These are phyloP conservation scores for Cryptococcus neoformans DNA, from an alignment of 1,284 basidiomycete species.

Conservation along the genomic window DNA sequence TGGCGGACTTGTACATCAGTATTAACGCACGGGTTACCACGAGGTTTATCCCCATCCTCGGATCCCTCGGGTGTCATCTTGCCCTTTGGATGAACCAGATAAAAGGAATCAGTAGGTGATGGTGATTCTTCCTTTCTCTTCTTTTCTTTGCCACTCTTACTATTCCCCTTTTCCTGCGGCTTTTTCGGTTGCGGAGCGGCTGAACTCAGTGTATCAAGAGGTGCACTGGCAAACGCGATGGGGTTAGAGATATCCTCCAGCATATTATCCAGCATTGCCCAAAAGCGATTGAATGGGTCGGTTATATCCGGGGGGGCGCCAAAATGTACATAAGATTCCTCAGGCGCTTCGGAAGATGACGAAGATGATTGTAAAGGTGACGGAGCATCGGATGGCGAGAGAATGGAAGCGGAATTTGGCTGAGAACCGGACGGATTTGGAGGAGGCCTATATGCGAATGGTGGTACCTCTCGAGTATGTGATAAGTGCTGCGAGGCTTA, in stretches of 20 bases:
- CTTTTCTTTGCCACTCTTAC: slow-evolving; percentile 4
- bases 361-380: slow-evolving; percentile 38
- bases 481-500: background rate
- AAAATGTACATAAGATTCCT: slow-evolving; percentile 36
- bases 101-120: slow-evolving; percentile 37
- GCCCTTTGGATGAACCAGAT: slow-evolving; percentile 21
- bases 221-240: slow-evolving; percentile 43
- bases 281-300: slow-evolving; percentile 50
- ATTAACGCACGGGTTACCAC: no score
- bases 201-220: slow-evolving; percentile 16
- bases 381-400: slow-evolving; percentile 3
- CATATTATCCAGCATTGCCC: slow-evolving; percentile 49
- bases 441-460: slow-evolving; percentile 34
- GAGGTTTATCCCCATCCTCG: background rate
- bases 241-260: slow-evolving; percentile 48
- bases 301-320: slow-evolving; percentile 34
- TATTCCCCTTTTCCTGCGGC: slow-evolving; percentile 1
- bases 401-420: background rate
- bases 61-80: background rate
- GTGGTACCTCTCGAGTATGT: slow-evolving; percentile 22
- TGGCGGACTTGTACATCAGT: no score
- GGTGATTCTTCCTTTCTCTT: slow-evolving; percentile 6
- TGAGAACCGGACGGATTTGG: no score
- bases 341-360: slow-evolving; percentile 27
- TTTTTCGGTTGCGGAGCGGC: slow-evolving; percentile 1